phyloP scores from a whole-genome alignment of 306 rosid species.

The Glycine latifolia region DNA sequence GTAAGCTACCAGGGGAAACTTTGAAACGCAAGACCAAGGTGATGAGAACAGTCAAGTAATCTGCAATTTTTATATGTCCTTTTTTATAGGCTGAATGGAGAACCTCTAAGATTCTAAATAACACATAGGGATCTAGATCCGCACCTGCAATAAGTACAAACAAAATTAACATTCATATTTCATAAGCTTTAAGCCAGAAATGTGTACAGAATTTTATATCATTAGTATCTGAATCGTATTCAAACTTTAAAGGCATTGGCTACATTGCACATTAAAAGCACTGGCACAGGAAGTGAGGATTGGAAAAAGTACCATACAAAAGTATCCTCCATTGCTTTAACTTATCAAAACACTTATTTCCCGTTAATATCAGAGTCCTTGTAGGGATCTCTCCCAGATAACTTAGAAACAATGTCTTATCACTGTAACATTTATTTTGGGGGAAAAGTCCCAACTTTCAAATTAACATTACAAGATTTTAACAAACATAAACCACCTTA shows the following conservation, averaged over 20 bases:
- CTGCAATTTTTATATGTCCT: constrained; percentile 65
- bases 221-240: constrained; percentile 24
- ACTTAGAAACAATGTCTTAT: neutral
- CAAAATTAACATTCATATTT: neutral
- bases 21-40: constrained; percentile 67
- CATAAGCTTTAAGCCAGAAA: constrained; percentile 19
- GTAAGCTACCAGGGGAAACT: constrained; percentile 68
- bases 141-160: constrained; percentile 62
- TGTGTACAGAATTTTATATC: neutral
- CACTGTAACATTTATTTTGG: neutral
- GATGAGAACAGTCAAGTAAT: constrained; percentile 70
- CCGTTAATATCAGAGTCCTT: neutral
- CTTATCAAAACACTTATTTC: neutral
- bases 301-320: constrained; percentile 18
- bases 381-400: neutral
- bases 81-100: constrained; percentile 70
- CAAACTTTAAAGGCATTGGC: constrained; percentile 11
- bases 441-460: neutral
- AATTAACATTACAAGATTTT: constrained; percentile 1
- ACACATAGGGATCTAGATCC: constrained; percentile 62
- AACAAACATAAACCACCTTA: constrained; percentile 13
- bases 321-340: constrained; percentile 12
- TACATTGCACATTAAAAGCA: constrained; percentile 13
- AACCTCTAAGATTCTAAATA: constrained; percentile 68
- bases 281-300: constrained; percentile 1